These are phyloP conservation scores for Suillus subluteus DNA, from an alignment of 768 basidiomycete species.

Conservation along the genomic window DNA sequence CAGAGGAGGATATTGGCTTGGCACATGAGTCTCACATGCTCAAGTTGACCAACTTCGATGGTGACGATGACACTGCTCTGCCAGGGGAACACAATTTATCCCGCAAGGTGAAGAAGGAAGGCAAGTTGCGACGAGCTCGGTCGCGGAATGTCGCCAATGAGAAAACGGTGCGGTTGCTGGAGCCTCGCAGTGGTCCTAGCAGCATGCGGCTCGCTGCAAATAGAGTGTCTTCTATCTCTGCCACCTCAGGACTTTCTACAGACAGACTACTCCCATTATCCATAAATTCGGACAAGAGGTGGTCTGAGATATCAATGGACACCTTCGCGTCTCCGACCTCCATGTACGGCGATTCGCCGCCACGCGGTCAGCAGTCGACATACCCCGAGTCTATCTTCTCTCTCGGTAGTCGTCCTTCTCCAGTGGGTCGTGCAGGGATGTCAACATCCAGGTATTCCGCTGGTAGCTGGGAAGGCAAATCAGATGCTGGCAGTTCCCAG, in stretches of 20 bases:
- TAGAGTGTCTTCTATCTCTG: background rate
- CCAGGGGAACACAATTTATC: constrained; percentile 62
- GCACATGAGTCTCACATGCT: constrained; percentile 54
- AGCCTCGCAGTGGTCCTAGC: background rate
- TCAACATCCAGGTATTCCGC: background rate
- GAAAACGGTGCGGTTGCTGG: constrained; percentile 6
- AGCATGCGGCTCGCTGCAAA: background rate
- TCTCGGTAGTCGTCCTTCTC: constrained; percentile 10
- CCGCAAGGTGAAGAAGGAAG: constrained; percentile 57
- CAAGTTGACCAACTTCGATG: constrained; percentile 79
- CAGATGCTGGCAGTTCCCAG: constrained; percentile 12
- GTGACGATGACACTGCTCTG: constrained; percentile 62
- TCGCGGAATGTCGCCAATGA: constrained; percentile 36
- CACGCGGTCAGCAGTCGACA: constrained; percentile 8
- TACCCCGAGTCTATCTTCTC: constrained; percentile 11
- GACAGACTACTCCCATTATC: constrained; percentile 25
- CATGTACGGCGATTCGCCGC: constrained; percentile 14
- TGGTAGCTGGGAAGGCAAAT: constrained; percentile 11
- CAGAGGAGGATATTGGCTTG: constrained; percentile 34
- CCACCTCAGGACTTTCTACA: constrained; percentile 21
- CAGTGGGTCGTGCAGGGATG: background rate
- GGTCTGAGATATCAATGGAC: constrained; percentile 18
- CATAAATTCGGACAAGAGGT: constrained; percentile 23
- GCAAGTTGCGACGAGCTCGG: constrained; percentile 56
- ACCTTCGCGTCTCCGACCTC: constrained; percentile 19